Evolutionary conservation across 345 rosid genomes (phyloP), one percentile per base, ranked within the genome.

Genomic region (Chamaenerion angustifolium): DNA sequence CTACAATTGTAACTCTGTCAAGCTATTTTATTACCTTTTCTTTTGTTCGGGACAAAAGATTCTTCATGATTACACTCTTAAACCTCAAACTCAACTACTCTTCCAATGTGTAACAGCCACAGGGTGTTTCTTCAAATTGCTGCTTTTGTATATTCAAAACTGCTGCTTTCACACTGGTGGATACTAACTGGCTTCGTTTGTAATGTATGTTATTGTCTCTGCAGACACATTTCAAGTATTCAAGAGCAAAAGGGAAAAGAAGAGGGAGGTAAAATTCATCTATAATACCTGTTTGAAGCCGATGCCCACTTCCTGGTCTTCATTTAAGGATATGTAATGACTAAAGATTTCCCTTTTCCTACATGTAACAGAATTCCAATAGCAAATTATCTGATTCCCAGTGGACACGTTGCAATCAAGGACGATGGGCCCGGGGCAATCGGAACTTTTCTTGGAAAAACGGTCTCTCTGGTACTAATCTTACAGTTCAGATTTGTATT

Each of bases 221-320:
- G 68, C 76, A 89, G 97, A 89, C 77, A 85, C 98, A 21, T 90
- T 85, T 71, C 98, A 85, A 35, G 88, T 83, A 65, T 94, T 90
- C 61, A 79, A 64, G 68, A 83, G 78, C 57, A 85, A 73, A 56
- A 76, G 66, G 18, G 81, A 81, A 48, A 53, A 73, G 64, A 82
- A 55, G 67, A 85, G 77, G 49, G 83, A 85, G 93, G 95, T 78
- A 68, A 68, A 68, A 44, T 17, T 17, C 49, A 43, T 21, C 25
- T 21, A 21, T 21, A 45, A 31, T 5, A 31, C 46, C 48, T 16
- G 16, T 43, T 48, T 23, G 5, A 42, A 9, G 44, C 12, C 15
- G 31, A 31, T 31, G 37, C 37, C n/a, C n/a, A n/a, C n/a, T n/a
- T 31, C 37, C 3, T 31, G 37, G 37, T 31, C 37, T 5, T 31